Evolutionary conservation across 2,329 filamentous ascomycete species (phyloP).

Genomic region (Ophiostoma ips): DNA sequence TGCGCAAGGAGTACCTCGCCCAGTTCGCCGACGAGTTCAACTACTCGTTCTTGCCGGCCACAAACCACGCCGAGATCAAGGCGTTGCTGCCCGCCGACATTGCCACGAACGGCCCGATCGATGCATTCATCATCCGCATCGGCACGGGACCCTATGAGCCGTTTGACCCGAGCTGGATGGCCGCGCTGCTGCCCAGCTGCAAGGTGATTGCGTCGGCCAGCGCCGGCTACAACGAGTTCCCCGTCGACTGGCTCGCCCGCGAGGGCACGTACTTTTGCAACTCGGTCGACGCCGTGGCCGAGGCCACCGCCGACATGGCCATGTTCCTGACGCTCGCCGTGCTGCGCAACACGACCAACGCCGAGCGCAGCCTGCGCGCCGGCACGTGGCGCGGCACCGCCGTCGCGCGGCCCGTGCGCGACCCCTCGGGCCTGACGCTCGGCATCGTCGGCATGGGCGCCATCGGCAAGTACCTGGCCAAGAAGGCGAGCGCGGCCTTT

Average conservation of each 20-base stretch:
- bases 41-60: slow-evolving; percentile 25
- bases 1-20: slow-evolving; percentile 26
- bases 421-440: slow-evolving; percentile 49
- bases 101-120: slow-evolving; percentile 25
- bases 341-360: slow-evolving; percentile 36
- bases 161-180: slow-evolving; percentile 31
- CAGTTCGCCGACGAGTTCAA: slow-evolving; percentile 25
- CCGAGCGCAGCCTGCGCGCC: slow-evolving; percentile 23
- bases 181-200: slow-evolving; percentile 25
- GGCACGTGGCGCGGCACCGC: slow-evolving; percentile 34
- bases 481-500: slow-evolving; percentile 29
- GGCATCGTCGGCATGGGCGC: slow-evolving; percentile 48
- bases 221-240: slow-evolving; percentile 55
- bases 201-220: slow-evolving; percentile 16
- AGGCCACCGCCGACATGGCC: slow-evolving; percentile 56
- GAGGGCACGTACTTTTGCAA: slow-evolving; percentile 50
- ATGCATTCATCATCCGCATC: slow-evolving; percentile 36
- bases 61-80: slow-evolving; percentile 23
- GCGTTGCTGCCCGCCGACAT: slow-evolving; percentile 24
- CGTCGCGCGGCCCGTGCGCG: slow-evolving; percentile 25
- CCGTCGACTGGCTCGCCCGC: slow-evolving; percentile 46
- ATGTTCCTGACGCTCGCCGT: slow-evolving; percentile 60
- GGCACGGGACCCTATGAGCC: slow-evolving; percentile 34
- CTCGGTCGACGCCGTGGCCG: slow-evolving; percentile 51
- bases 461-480: slow-evolving; percentile 27